A percentile compares a stretch with the other conserved stretches of the same genome.
Evolutionary conservation across 2,329 filamentous ascomycete species (phyloP).

Genomic region (Shiraia sp.): DNA sequence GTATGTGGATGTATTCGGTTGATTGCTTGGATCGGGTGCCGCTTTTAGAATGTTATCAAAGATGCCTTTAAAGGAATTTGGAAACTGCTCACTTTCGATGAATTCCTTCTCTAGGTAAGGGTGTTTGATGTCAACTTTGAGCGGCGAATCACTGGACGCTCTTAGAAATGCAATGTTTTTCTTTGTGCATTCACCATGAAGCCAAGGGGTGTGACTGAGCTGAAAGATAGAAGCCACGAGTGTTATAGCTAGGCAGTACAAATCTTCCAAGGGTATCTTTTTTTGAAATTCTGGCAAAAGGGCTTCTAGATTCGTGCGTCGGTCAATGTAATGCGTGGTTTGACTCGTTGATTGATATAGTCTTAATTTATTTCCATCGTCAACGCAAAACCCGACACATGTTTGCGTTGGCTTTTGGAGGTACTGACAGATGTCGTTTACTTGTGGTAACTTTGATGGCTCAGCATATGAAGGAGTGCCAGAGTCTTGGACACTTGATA

Average conservation of each 20-base stretch:
- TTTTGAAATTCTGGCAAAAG: not conserved
- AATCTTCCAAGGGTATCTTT: not conserved
- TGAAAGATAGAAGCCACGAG: not conserved
- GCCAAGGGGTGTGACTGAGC: conserved; percentile 1
- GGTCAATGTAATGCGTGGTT: not conserved
- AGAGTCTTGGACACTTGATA: not conserved
- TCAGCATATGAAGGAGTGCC: not conserved
- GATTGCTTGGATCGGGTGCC: not conserved
- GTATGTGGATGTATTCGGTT: not conserved
- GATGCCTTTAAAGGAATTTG: not conserved
- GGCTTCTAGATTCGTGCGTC: not conserved
- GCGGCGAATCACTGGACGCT: not conserved
- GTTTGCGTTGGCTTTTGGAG: not conserved
- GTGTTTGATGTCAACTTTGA: not conserved
- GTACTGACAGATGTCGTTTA: conserved; percentile 1
- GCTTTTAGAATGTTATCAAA: not conserved
- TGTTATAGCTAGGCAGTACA: conserved; percentile 1
- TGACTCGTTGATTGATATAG: not conserved
- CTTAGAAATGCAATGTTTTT: conserved; percentile 1
- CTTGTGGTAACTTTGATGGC: not conserved
- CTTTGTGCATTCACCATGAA: not conserved
- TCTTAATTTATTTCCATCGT: not conserved
- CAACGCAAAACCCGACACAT: not conserved
- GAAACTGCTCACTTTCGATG: not conserved
- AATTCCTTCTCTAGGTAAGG: not conserved